Conservation (phyloP, 805 yeast species). For the Saccharomycopsis sp. region DNA sequence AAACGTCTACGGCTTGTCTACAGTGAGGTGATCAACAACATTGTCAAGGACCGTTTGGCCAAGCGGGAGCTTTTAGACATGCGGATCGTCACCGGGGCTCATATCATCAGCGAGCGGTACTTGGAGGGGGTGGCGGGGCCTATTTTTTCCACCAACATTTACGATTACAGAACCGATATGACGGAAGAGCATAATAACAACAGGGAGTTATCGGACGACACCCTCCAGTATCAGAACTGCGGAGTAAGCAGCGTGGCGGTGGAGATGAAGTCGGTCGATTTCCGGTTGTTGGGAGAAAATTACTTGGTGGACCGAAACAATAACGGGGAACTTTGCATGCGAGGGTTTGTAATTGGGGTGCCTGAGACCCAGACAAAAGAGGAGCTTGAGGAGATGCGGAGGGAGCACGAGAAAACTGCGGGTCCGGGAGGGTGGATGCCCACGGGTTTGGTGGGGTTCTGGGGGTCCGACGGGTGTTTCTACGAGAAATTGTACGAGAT, state of each 20-base stretch:
- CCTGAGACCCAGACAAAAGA: not conserved
- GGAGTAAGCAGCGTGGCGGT: slow-evolving; percentile 18
- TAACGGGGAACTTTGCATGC: slow-evolving; percentile 19
- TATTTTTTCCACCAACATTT: slow-evolving; percentile 15
- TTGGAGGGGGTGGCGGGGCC: slow-evolving; percentile 14
- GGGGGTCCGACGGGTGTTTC: slow-evolving; percentile 21
- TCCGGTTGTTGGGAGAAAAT: slow-evolving; percentile 11
- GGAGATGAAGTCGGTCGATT: slow-evolving; percentile 19
- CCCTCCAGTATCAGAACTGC: not conserved
- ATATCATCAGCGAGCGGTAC: slow-evolving; percentile 16
- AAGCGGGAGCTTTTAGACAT: slow-evolving; percentile 8
- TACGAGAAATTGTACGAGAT: slow-evolving; percentile 17
- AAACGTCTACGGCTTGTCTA: slow-evolving; percentile 5
- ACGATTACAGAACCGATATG: slow-evolving; percentile 16
- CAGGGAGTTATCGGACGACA: not conserved
- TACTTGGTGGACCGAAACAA: slow-evolving; percentile 13
- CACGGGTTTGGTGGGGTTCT: slow-evolving; percentile 18
- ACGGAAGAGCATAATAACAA: slow-evolving; percentile 1
- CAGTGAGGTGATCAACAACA: slow-evolving; percentile 1
- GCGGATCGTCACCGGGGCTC: slow-evolving; percentile 12
- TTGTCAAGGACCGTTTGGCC: slow-evolving; percentile 1
- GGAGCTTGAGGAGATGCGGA: slow-evolving; percentile 1
- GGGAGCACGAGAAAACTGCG: slow-evolving; percentile 17
- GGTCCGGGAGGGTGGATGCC: slow-evolving; percentile 22
- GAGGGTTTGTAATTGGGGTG: slow-evolving; percentile 19